phyloP scores from a whole-genome alignment of 495 filamentous ascomycete species.

The Beverwykella pulmonaria region DNA sequence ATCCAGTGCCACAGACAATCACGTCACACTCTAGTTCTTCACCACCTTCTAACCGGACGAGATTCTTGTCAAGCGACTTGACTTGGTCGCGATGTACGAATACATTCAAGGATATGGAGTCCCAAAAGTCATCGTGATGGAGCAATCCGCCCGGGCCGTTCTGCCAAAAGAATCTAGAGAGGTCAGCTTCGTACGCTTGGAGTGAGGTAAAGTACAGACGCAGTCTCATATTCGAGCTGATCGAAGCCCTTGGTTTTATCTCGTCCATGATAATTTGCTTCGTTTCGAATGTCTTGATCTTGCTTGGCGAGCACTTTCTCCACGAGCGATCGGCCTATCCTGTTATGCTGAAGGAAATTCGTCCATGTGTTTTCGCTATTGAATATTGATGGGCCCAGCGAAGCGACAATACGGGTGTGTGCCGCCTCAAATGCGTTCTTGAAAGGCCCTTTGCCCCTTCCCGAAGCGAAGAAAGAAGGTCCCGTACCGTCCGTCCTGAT shows the following conservation, averaged over 20 bases:
- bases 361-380: background rate
- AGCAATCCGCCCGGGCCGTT: background rate
- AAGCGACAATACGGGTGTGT: background rate
- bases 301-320: background rate
- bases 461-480: background rate
- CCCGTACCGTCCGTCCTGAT: background rate
- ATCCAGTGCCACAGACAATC: conserved; percentile 8
- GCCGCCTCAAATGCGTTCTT: conserved; percentile 8
- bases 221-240: conserved; percentile 9
- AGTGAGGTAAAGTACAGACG: conserved; percentile 11
- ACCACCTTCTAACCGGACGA: too few relatives aligned
- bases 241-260: conserved; percentile 7
- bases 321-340: background rate
- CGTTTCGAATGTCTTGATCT: background rate
- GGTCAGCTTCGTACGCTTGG: too few relatives aligned
- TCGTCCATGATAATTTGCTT: conserved; percentile 2
- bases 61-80: background rate
- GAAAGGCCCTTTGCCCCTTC: background rate
- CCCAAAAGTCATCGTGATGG: conserved; percentile 5
- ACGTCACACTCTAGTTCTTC: background rate
- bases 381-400: background rate
- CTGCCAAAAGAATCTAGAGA: conserved; percentile 2
- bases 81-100: background rate
- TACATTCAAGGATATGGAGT: background rate
- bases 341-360: background rate